These are phyloP conservation scores for Phytopythium aichiense DNA, from an alignment of 352 stramenopile species.

Conservation along the genomic window DNA sequence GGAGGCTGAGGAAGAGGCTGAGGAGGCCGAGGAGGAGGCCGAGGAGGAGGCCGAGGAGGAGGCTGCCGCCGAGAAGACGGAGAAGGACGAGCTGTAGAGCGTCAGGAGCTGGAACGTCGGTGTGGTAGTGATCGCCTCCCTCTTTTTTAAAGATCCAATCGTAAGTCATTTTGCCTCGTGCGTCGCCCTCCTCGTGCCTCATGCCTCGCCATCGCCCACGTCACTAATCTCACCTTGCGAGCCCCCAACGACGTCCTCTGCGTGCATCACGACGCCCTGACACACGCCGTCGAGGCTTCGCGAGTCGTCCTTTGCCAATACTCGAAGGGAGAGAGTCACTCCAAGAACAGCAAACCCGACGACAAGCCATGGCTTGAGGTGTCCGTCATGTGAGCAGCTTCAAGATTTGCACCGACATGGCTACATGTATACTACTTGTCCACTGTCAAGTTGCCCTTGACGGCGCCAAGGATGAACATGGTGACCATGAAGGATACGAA, in stretches of 20 bases:
- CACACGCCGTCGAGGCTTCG: too few species aligned
- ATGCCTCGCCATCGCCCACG: background rate
- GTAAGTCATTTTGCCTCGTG: slow-evolving; percentile 2
- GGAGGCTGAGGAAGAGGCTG: slow-evolving; percentile 14
- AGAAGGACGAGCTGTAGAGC: slow-evolving; percentile 55
- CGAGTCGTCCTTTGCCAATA: too few species aligned
- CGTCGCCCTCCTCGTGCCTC: background rate
- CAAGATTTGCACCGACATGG: too few species aligned
- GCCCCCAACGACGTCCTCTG: too few species aligned
- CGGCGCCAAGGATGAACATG: slow-evolving; percentile 91
- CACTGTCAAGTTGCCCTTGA: slow-evolving; percentile 91
- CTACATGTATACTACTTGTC: too few species aligned
- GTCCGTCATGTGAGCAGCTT: too few species aligned
- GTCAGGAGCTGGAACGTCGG: background rate
- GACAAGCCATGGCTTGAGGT: too few species aligned
- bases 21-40: slow-evolving; percentile 11
- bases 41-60: slow-evolving; percentile 14
- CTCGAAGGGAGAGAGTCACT: too few species aligned
- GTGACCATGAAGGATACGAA: slow-evolving; percentile 92
- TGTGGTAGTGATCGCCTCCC: background rate
- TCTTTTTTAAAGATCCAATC: background rate
- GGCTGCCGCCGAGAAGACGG: slow-evolving; percentile 14
- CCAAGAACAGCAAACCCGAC: too few species aligned
- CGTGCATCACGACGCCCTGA: background rate
- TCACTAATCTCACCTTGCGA: background rate